A percentile compares a stretch with the other conserved stretches of the same genome.
These are phyloP conservation scores for Saturnispora sanitii DNA, from an alignment of 805 yeast species.

Conservation along the genomic window DNA sequence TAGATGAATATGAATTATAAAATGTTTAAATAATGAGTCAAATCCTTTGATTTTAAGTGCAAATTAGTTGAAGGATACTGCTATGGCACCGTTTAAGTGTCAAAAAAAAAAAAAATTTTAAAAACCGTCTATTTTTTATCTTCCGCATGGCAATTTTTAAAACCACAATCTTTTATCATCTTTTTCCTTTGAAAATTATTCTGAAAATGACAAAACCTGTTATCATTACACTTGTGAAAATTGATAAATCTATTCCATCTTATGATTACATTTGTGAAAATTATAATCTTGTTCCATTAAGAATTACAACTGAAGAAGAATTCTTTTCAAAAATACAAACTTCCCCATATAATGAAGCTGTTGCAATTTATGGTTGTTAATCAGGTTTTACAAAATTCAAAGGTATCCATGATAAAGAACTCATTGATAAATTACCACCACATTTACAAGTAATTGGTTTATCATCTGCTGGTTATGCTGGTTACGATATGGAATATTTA, in stretches of 20 bases:
- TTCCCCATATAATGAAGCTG: slow-evolving; percentile 28
- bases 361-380: slow-evolving; percentile 46
- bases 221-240: slow-evolving; percentile 42
- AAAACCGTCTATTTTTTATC: too few relatives aligned
- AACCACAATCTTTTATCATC: too few relatives aligned
- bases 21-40: too few relatives aligned
- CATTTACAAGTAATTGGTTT: slow-evolving; percentile 38
- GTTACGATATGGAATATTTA: slow-evolving; percentile 32
- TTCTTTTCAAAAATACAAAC: slow-evolving; percentile 30
- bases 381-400: slow-evolving; percentile 36
- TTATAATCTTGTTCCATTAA: slow-evolving; percentile 32
- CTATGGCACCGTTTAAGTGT: too few relatives aligned
- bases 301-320: slow-evolving; percentile 32
- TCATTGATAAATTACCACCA: slow-evolving; percentile 33
- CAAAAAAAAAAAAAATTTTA: too few relatives aligned
- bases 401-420: slow-evolving; percentile 33
- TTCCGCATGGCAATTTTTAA: too few relatives aligned
- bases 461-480: slow-evolving; percentile 47
- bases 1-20: too few relatives aligned
- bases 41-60: too few relatives aligned
- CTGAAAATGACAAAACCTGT: slow-evolving; percentile 9
- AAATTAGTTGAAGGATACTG: too few relatives aligned
- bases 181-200: too few relatives aligned
- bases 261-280: slow-evolving; percentile 34
- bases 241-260: slow-evolving; percentile 37